Percentiles rank a stretch among this genome's conserved stretches.
These are phyloP conservation scores for Colletotrichum sp. DNA, from an alignment of 2,329 filamentous ascomycete genomes.

Conservation along the genomic window DNA sequence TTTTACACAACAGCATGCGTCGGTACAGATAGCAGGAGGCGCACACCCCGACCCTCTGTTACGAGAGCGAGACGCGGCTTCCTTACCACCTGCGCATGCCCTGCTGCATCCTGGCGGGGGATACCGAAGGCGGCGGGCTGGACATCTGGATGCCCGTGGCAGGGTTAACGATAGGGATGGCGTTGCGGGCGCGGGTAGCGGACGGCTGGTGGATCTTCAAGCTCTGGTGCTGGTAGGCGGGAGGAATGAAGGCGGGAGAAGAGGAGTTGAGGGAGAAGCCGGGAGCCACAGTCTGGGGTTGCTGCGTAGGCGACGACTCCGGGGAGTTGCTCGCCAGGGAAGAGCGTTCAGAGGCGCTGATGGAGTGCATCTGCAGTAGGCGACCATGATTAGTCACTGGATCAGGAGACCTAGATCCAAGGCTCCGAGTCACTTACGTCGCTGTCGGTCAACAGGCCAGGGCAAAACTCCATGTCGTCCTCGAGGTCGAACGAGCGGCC, in stretches of 20 bases:
- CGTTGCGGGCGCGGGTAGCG: slow-evolving; percentile 88
- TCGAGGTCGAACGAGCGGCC: slow-evolving; percentile 94
- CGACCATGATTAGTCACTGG: slow-evolving; percentile 31
- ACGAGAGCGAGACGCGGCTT: slow-evolving; percentile 36
- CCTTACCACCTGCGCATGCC: slow-evolving; percentile 61
- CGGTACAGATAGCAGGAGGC: slow-evolving; percentile 39
- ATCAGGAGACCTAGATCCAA: neutral
- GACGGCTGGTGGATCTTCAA: slow-evolving; percentile 91
- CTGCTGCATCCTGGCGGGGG: slow-evolving; percentile 66
- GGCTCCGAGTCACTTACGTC: slow-evolving; percentile 70
- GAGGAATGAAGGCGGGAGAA: slow-evolving; percentile 70
- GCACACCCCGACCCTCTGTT: slow-evolving; percentile 33
- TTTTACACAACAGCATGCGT: slow-evolving; percentile 40
- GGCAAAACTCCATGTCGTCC: slow-evolving; percentile 96
- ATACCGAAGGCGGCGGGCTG: slow-evolving; percentile 80
- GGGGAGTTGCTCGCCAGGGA: slow-evolving; percentile 95
- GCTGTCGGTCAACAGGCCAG: slow-evolving; percentile 87
- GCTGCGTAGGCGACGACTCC: slow-evolving; percentile 88
- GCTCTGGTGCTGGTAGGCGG: slow-evolving; percentile 67
- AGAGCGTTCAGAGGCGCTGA: slow-evolving; percentile 92
- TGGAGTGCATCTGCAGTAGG: slow-evolving; percentile 77
- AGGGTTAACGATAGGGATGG: slow-evolving; percentile 97
- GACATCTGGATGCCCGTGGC: slow-evolving; percentile 87
- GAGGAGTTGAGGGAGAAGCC: slow-evolving; percentile 76
- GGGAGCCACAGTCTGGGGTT: slow-evolving; percentile 79